Percentiles rank a stretch among this genome's conserved stretches.
These are phyloP conservation scores for Pterocarpus macrocarpus DNA, from an alignment of 306 rosid genomes.

Conservation along the genomic window DNA sequence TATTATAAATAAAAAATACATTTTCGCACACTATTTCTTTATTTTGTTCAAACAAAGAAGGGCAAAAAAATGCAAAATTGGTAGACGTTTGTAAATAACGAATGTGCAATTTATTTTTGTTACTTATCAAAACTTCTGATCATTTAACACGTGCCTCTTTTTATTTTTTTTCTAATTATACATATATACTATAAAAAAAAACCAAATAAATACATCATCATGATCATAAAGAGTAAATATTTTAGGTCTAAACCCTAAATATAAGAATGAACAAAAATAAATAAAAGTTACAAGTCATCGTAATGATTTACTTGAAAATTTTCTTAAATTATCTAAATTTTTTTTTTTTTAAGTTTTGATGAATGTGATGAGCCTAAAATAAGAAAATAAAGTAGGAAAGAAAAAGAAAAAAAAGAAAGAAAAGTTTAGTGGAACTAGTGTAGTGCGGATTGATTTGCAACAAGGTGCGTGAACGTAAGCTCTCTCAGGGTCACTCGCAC, in stretches of 20 bases:
- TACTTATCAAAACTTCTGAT: neutral
- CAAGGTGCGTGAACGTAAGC: conserved; percentile 45
- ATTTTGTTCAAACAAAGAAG: too few species aligned
- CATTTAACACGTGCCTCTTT: neutral
- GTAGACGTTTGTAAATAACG: neutral
- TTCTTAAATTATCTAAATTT: neutral
- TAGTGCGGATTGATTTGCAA: neutral
- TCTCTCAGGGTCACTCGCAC: neutral
- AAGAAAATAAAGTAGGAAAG: neutral
- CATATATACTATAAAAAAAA: neutral
- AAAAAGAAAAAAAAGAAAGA: too few species aligned
- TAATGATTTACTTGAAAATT: neutral
- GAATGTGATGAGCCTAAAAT: neutral
- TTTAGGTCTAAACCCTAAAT: neutral
- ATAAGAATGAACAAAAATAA: neutral
- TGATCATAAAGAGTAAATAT: neutral
- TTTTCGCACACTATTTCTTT: neutral
- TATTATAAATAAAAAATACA: neutral
- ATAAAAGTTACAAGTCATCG: neutral
- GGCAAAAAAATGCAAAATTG: too few species aligned
- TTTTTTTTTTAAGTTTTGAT: neutral
- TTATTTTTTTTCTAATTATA: neutral
- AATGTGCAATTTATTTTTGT: neutral
- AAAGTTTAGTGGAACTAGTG: neutral
- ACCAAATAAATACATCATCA: neutral